These are phyloP conservation scores for Penicillium antarcticum DNA, from an alignment of 495 filamentous ascomycete species.

Conservation along the genomic window DNA sequence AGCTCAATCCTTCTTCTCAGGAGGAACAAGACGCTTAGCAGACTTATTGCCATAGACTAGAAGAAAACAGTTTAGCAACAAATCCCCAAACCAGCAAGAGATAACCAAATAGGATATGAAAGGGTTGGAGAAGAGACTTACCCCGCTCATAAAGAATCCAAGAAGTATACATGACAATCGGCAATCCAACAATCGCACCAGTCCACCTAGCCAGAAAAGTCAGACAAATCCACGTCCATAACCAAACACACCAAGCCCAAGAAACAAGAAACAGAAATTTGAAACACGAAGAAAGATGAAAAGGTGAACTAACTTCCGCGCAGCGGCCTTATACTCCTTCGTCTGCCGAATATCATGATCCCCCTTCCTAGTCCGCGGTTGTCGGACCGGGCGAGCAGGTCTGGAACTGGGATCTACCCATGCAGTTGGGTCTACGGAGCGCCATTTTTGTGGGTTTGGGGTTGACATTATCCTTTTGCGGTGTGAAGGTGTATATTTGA, in stretches of 20 bases:
- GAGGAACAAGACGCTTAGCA: conserved; percentile 7
- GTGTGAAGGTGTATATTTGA: neutral
- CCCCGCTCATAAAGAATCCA: conserved; percentile 25
- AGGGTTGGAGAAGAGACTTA: conserved; percentile 6
- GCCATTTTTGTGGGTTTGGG: neutral
- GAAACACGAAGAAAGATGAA: too few species aligned
- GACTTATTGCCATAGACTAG: conserved; percentile 20
- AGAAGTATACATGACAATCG: conserved; percentile 43
- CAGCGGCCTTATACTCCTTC: conserved; percentile 28
- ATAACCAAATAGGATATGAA: neutral
- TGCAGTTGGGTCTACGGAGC: conserved; percentile 1
- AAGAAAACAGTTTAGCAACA: neutral
- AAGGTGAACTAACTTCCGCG: conserved; percentile 16
- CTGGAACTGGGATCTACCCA: conserved; percentile 1
- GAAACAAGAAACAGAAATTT: neutral
- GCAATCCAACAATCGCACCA: conserved; percentile 51
- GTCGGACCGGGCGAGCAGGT: conserved; percentile 8
- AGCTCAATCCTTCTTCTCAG: neutral
- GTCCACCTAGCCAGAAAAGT: conserved; percentile 39
- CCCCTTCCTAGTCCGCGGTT: conserved; percentile 1
- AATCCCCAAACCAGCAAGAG: neutral
- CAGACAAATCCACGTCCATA: neutral
- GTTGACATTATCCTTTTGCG: neutral
- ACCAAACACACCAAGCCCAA: neutral
- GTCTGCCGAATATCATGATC: conserved; percentile 26